A percentile compares a stretch with the other conserved stretches of the same genome.
Conservation (phyloP, 2,329 filamentous ascomycete genomes). For the Fusarium acutatum region DNA sequence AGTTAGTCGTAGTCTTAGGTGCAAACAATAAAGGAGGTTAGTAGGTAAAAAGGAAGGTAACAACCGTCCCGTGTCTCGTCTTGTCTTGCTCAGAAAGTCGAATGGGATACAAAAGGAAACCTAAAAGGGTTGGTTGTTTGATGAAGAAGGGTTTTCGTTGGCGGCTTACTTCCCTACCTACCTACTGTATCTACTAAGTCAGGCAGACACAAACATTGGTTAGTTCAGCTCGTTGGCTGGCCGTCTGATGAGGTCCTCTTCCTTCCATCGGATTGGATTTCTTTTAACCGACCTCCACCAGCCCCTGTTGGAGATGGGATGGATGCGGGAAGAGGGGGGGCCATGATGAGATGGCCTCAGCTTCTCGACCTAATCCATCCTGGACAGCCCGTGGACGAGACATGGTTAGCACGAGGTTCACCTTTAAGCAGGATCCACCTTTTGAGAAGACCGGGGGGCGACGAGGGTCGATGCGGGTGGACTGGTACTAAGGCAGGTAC, state of each 20-base stretch:
- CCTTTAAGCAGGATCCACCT: conserved; percentile 18
- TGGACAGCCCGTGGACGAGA: conserved; percentile 9
- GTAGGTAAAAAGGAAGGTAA: background rate
- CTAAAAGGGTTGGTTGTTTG: conserved; percentile 18
- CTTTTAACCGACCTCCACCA: conserved; percentile 35
- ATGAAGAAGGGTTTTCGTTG: conserved; percentile 23
- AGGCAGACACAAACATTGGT: background rate
- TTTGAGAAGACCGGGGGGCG: conserved; percentile 11
- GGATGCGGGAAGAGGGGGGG: conserved; percentile 39
- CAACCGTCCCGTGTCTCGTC: background rate
- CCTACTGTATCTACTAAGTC: background rate
- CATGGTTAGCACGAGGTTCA: conserved; percentile 40
- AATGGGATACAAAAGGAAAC: background rate
- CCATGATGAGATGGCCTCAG: conserved; percentile 22
- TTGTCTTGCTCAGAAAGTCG: background rate
- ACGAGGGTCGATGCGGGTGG: conserved; percentile 21
- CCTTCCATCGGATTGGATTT: conserved; percentile 26
- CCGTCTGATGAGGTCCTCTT: conserved; percentile 9
- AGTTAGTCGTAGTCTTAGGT: background rate
- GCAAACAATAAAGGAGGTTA: background rate
- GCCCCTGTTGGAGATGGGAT: conserved; percentile 36
- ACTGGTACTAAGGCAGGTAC: conserved; percentile 40
- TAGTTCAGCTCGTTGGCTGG: background rate
- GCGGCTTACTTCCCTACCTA: background rate
- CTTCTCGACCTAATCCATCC: conserved; percentile 15